Base-by-base conservation (phyloP, 306 rosid species). In the Ochetophila trinervis region DNA sequence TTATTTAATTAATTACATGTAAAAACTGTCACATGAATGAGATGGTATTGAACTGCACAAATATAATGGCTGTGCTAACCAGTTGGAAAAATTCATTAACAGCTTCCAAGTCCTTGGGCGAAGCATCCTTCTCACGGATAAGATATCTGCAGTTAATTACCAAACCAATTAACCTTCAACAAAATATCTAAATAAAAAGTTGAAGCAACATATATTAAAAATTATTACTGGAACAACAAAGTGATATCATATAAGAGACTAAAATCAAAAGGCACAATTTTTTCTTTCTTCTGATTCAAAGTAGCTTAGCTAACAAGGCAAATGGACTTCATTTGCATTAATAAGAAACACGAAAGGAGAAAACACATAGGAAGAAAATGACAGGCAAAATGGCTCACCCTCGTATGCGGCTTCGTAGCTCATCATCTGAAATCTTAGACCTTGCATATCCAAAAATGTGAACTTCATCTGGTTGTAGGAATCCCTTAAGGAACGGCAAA, bases 391-490 rank as follows among this genome's bases (percentile, higher is more conserved):
- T 50, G 58, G 20, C 91, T 84, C 73, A 90, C 99, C 94, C 85
- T 4, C 52, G 86, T 57, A 93, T 60, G 79, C 99, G 94, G 73
- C 65, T 73, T 83, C 96, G 83, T 69, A 93, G 82, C 40, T 93
- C 99, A 20, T 84, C 88, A 73, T 84, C 85, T 21, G 96, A 76
- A 62, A 93, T 88, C 80, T 87, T 88, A 60, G 91, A 72, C 75
- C 99, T 93, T 36, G 99, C 97, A 79, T 93, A 93, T 61, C 99
- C 99, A 83, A 93, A 93, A 65, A 93, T 88, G 80, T 78, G 82
- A 78, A 90, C 94, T 76, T 90, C 97, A 66, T 83, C 64, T 35
- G 86, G 74, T 35, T 62, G 82, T 36, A 93, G 86, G 84, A 90
- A 88, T 24, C 97, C 95, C 99, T 93, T 75, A 59, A 65, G 5